A percentile compares a stretch with the other conserved stretches of the same genome.
phyloP scores from a whole-genome alignment of 768 basidiomycete species.

The Suillus fuscotomentosus region DNA sequence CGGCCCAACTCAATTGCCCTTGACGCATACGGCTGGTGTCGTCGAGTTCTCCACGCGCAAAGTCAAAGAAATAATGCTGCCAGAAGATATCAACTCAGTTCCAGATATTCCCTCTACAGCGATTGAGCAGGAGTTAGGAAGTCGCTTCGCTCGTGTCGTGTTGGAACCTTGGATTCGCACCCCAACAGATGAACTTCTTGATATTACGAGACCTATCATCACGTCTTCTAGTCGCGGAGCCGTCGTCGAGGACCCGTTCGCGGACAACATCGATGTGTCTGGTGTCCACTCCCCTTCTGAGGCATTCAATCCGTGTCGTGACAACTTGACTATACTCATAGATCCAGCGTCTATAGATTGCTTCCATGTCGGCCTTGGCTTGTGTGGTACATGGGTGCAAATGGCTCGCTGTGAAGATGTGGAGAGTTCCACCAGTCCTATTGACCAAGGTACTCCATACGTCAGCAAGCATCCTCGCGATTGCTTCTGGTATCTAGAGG shows the following conservation, averaged over 20 bases:
- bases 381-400: constrained; percentile 37
- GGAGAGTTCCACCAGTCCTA: background rate
- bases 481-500: constrained; percentile 59
- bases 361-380: constrained; percentile 29
- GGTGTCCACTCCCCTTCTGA: constrained; percentile 26
- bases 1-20: constrained; percentile 54
- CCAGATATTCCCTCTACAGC: constrained; percentile 4
- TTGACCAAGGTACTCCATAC: background rate
- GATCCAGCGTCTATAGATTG: constrained; percentile 12
- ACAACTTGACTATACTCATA: constrained; percentile 30
- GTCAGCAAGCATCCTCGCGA: constrained; percentile 10
- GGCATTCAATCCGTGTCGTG: constrained; percentile 38
- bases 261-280: background rate
- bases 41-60: constrained; percentile 64
- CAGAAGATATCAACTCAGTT: constrained; percentile 20
- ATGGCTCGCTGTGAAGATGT: constrained; percentile 18
- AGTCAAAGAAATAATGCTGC: constrained; percentile 45
- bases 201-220: constrained; percentile 35
- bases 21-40: constrained; percentile 59
- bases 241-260: constrained; percentile 11
- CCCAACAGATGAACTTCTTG: constrained; percentile 31
- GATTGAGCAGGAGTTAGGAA: constrained; percentile 44
- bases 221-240: constrained; percentile 28
- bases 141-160: constrained; percentile 44
- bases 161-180: constrained; percentile 49